Evolutionary conservation across 192 early-diverging fungal species (phyloP).

Genomic region (Podila verticillata): DNA sequence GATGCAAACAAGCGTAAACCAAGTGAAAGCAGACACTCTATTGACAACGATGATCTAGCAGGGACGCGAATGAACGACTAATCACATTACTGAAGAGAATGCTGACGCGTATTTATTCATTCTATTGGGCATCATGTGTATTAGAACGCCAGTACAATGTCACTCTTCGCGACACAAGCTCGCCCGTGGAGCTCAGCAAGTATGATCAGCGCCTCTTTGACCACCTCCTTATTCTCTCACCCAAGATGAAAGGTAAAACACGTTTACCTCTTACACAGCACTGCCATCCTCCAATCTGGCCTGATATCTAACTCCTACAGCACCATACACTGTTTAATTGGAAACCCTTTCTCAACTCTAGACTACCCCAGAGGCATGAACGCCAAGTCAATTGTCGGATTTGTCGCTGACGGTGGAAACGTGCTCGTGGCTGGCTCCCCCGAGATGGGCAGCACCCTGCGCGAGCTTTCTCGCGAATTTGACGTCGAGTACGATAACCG

Average conservation of each 20-base stretch:
- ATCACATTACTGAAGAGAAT: background rate
- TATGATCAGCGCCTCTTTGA: slow-evolving; percentile 77
- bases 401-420: slow-evolving; percentile 93
- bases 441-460: slow-evolving; percentile 71
- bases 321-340: background rate
- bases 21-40: background rate
- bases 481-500: slow-evolving; percentile 85
- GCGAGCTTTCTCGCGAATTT: slow-evolving; percentile 91
- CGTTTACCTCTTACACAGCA: background rate
- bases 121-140: background rate
- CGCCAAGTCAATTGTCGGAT: slow-evolving; percentile 76
- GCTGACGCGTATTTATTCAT: background rate
- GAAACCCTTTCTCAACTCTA: background rate
- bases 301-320: too few relatives aligned
- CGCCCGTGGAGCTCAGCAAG: slow-evolving; percentile 61
- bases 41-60: too few relatives aligned
- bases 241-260: slow-evolving; percentile 69
- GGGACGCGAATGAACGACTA: too few relatives aligned
- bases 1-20: background rate
- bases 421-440: slow-evolving; percentile 77
- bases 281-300: too few relatives aligned
- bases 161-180: slow-evolving; percentile 64
- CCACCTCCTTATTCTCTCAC: slow-evolving; percentile 85
- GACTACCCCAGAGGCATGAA: slow-evolving; percentile 61
- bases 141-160: slow-evolving; percentile 72